A percentile compares a stretch with the other conserved stretches of the same genome.
These are phyloP conservation scores for Gentiana macrophylla DNA, from an alignment of 257 asterid species.

Conservation along the genomic window DNA sequence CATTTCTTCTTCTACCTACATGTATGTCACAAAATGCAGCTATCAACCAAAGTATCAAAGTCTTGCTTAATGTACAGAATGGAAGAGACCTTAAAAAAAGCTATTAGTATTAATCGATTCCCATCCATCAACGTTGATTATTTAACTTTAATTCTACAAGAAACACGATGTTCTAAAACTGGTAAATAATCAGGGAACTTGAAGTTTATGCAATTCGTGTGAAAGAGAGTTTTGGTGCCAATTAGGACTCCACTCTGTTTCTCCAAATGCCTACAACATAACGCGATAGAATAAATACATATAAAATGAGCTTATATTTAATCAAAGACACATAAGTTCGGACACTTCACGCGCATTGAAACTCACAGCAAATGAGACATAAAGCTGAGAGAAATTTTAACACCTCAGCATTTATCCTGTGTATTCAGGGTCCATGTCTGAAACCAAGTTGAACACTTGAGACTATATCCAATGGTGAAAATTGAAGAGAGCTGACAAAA, in stretches of 20 bases:
- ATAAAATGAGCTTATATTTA: background rate
- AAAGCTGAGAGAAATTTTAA: background rate
- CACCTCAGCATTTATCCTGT: slow-evolving; percentile 42
- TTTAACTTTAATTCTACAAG: too few species aligned
- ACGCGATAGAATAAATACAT: background rate
- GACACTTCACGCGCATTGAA: background rate
- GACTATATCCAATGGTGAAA: too few species aligned
- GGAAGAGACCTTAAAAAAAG: too few species aligned
- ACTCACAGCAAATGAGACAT: too few species aligned
- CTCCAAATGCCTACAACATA: slow-evolving; percentile 63
- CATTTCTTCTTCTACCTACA: slow-evolving; percentile 89
- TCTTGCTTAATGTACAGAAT: too few species aligned
- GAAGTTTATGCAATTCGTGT: slow-evolving; percentile 66
- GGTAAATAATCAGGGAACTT: slow-evolving; percentile 28
- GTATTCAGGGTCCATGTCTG: slow-evolving; percentile 46
- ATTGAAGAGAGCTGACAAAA: too few species aligned
- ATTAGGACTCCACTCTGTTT: slow-evolving; percentile 58
- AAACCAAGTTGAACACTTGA: too few species aligned
- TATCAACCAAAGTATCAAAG: too few species aligned
- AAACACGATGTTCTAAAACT: background rate
- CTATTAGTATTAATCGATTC: too few species aligned
- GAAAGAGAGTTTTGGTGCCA: slow-evolving; percentile 63
- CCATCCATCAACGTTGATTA: too few species aligned
- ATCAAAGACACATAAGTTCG: background rate
- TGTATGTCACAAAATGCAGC: too few species aligned